A percentile compares a stretch with the other conserved stretches of the same genome.
Conservation (phyloP, 345 rosid genomes). For the Camelina laxa region DNA sequence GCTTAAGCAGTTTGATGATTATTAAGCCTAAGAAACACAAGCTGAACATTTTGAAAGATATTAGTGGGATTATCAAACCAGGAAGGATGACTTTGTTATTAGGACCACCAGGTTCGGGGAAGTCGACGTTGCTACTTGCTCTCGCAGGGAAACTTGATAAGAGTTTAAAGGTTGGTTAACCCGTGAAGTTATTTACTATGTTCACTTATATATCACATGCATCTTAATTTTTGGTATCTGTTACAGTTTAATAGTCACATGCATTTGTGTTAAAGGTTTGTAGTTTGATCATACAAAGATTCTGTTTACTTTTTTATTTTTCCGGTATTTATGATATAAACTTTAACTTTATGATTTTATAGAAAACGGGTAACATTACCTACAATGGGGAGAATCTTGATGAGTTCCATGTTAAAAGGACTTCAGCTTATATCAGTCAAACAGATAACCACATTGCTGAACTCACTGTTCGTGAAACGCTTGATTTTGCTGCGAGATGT, state of each 20-base stretch:
- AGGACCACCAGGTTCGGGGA: constrained; percentile 97
- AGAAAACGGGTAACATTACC: constrained; percentile 74
- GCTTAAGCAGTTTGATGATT: constrained; percentile 51
- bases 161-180: constrained; percentile 59
- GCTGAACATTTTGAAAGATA: constrained; percentile 61
- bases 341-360: constrained; percentile 2
- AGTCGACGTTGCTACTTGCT: constrained; percentile 80
- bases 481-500: constrained; percentile 93
- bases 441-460: constrained; percentile 90
- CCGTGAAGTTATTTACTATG: constrained; percentile 36
- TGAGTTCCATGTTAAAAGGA: constrained; percentile 76
- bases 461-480: constrained; percentile 90
- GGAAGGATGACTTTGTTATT: constrained; percentile 95
- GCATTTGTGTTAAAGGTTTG: constrained; percentile 21
- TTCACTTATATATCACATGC: constrained; percentile 30
- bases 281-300: background rate
- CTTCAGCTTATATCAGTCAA: constrained; percentile 92
- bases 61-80: constrained; percentile 71
- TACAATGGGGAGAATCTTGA: constrained; percentile 76
- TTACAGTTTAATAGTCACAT: constrained; percentile 30
- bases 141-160: constrained; percentile 80
- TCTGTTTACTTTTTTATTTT: background rate
- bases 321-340: background rate
- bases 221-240: constrained; percentile 16
- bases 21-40: constrained; percentile 53